Conservation (phyloP, 2,329 filamentous ascomycete genomes). For the Curvularia hawaiiensis region DNA sequence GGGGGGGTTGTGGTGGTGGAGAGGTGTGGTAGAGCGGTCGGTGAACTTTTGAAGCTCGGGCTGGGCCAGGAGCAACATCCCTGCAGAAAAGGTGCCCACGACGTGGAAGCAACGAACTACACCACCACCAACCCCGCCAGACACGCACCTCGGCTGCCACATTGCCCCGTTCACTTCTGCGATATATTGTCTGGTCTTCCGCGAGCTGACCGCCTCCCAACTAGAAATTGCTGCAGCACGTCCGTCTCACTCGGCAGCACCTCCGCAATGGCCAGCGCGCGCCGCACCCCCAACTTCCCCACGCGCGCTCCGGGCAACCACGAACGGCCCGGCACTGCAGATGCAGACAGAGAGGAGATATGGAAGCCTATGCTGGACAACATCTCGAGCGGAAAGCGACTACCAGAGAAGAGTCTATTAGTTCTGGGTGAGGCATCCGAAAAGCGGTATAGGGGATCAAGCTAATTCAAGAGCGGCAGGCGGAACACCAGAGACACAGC, state of each 20-base stretch:
- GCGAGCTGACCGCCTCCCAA: neutral
- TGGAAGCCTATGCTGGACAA: conserved; percentile 94
- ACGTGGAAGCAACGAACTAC: conserved; percentile 23
- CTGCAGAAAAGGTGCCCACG: conserved; percentile 37
- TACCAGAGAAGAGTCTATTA: conserved; percentile 90
- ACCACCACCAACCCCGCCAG: conserved; percentile 29
- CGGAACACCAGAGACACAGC: conserved; percentile 80
- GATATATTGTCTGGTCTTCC: neutral
- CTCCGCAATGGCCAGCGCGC: conserved; percentile 45
- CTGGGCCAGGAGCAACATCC: conserved; percentile 38
- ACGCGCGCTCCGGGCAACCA: conserved; percentile 28
- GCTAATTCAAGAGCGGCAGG: conserved; percentile 56
- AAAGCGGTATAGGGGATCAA: conserved; percentile 18
- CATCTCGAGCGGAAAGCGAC: conserved; percentile 84
- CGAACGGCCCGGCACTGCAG: conserved; percentile 55
- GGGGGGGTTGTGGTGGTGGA: conserved; percentile 11
- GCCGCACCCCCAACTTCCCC: conserved; percentile 40
- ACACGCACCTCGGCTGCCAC: conserved; percentile 17
- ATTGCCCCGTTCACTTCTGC: conserved; percentile 12
- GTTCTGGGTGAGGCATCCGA: conserved; percentile 69
- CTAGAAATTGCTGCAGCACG: conserved; percentile 1
- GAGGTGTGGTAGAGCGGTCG: neutral
- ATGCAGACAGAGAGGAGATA: conserved; percentile 77
- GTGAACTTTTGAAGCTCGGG: conserved; percentile 33
- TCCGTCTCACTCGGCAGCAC: conserved; percentile 26